A percentile compares a stretch with the other conserved stretches of the same genome.
Evolutionary conservation across 2,329 filamentous ascomycete genomes (phyloP).

Genomic region (Xylariales sp.): DNA sequence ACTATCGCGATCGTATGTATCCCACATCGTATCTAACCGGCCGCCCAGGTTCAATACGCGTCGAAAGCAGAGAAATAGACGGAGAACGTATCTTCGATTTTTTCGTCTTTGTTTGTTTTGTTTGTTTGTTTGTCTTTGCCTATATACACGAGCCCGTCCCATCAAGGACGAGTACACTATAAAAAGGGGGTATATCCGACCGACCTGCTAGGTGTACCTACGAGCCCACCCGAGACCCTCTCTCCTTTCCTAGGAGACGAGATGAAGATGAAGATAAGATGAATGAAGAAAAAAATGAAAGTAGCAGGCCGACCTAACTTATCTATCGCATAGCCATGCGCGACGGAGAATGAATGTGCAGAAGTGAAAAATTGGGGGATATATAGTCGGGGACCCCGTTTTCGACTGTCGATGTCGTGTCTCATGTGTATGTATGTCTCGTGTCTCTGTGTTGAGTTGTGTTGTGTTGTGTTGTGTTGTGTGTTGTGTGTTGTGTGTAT

Average conservation of each 20-base stretch:
- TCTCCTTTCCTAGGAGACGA: background rate
- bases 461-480: background rate
- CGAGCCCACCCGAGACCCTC: conserved; percentile 7
- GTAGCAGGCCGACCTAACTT: conserved; percentile 19
- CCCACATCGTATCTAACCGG: too few species aligned
- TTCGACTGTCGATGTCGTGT: conserved; percentile 11
- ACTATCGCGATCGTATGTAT: too few species aligned
- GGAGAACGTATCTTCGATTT: too few species aligned
- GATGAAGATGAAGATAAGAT: too few species aligned
- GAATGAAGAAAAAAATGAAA: background rate
- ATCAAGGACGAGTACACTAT: background rate
- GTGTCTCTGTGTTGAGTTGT: background rate
- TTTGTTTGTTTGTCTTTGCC: background rate
- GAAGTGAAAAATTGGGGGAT: conserved; percentile 24
- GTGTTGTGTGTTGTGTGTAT: conserved; percentile 4
- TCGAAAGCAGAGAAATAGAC: too few species aligned
- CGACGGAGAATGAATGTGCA: conserved; percentile 31
- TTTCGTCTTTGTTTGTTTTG: background rate
- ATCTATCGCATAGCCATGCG: conserved; percentile 36
- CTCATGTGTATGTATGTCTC: conserved; percentile 6
- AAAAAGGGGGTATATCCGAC: conserved; percentile 37
- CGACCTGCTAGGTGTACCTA: conserved; percentile 19
- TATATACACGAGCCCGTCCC: conserved; percentile 33
- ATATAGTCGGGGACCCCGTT: conserved; percentile 14
- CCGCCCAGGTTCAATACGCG: too few species aligned